Percentiles rank a stretch among this genome's conserved stretches.
phyloP scores from a whole-genome alignment of 164 flowering plant species.

The Macadamia tetraphylla region DNA sequence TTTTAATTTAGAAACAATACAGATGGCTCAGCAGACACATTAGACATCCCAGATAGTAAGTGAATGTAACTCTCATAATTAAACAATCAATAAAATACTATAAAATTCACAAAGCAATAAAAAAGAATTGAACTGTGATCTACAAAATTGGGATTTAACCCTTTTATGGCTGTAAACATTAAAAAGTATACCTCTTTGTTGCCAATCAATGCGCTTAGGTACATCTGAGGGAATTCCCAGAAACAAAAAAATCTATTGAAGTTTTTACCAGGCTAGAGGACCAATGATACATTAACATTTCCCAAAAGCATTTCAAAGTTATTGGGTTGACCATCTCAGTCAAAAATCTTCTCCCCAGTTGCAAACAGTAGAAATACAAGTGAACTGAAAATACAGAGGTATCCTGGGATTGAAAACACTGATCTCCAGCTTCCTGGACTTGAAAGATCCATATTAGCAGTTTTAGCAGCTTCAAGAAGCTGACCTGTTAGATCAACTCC shows the following conservation, averaged over 20 bases:
- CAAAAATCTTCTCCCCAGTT: constrained; percentile 83
- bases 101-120: no score
- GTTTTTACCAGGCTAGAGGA: neutral
- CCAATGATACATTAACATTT: neutral
- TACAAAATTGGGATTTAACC: no score
- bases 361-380: constrained; percentile 60
- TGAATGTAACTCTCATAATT: no score
- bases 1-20: no score
- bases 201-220: no score
- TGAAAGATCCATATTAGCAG: constrained; percentile 49
- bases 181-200: no score
- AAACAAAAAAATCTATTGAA: neutral
- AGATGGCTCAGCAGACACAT: no score
- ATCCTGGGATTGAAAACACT: constrained; percentile 70
- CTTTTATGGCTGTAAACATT: no score
- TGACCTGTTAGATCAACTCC: constrained; percentile 81
- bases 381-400: constrained; percentile 75
- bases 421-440: constrained; percentile 73
- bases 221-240: neutral
- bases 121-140: no score
- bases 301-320: neutral
- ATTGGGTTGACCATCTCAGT: constrained; percentile 26
- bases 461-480: constrained; percentile 73
- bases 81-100: no score
- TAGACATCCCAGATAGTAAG: no score